phyloP scores from a whole-genome alignment of 2,329 filamentous ascomycete species.

The Penicillium brevicompactum region DNA sequence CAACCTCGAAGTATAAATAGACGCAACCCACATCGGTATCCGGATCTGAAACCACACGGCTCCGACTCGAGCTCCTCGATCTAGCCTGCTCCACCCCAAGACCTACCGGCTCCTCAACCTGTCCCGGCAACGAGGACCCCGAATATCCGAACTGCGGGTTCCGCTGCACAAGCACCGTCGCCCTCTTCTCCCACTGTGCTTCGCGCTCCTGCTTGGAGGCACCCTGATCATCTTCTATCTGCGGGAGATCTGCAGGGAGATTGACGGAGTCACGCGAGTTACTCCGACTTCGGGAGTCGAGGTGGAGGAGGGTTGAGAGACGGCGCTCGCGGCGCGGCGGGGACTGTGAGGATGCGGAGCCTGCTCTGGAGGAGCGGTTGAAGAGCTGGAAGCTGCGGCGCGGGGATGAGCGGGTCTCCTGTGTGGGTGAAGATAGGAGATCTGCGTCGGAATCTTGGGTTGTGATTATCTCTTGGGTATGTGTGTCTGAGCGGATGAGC shows the following conservation, averaged over 20 bases:
- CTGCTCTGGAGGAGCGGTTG: slow-evolving; percentile 32
- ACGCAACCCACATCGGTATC: slow-evolving; percentile 38
- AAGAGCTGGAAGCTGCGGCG: slow-evolving; percentile 40
- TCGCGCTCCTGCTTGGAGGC: slow-evolving; percentile 58
- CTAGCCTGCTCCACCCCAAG: slow-evolving; percentile 12
- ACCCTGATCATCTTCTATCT: slow-evolving; percentile 59
- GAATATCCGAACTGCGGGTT: slow-evolving; percentile 49
- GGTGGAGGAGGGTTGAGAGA: slow-evolving; percentile 39
- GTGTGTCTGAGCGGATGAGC: slow-evolving; percentile 82
- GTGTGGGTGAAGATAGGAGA: slow-evolving; percentile 4
- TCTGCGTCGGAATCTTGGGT: slow-evolving; percentile 52
- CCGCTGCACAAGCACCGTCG: slow-evolving; percentile 77
- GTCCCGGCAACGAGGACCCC: slow-evolving; percentile 29
- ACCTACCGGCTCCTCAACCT: background rate
- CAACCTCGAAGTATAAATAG: background rate
- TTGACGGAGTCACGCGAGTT: slow-evolving; percentile 57
- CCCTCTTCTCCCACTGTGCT: slow-evolving; percentile 87
- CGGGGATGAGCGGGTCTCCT: slow-evolving; percentile 30
- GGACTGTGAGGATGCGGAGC: slow-evolving; percentile 30
- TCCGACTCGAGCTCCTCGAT: slow-evolving; percentile 38
- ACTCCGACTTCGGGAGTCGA: slow-evolving; percentile 36
- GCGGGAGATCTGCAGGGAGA: slow-evolving; percentile 78
- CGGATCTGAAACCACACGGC: slow-evolving; percentile 29
- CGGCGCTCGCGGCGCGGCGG: slow-evolving; percentile 33
- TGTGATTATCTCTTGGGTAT: slow-evolving; percentile 74